These are phyloP conservation scores for Colletotrichum sp. DNA, from an alignment of 2,329 filamentous ascomycete genomes.

Conservation along the genomic window DNA sequence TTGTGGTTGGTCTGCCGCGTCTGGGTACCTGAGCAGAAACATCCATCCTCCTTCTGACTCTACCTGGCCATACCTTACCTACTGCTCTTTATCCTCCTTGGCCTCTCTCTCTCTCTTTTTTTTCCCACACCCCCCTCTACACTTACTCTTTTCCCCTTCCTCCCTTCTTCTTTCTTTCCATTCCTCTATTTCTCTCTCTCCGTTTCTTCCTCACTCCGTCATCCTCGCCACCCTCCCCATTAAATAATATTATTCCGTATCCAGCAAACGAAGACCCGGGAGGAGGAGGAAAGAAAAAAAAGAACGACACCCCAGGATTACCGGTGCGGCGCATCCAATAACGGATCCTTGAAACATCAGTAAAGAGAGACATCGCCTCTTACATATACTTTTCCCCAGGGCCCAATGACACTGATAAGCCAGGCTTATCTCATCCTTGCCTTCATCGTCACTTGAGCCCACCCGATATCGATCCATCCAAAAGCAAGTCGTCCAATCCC, in stretches of 20 bases:
- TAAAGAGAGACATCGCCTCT: constrained; percentile 11
- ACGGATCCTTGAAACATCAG: neutral
- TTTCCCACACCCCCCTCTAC: neutral
- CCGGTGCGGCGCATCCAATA: neutral
- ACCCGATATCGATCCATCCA: constrained; percentile 21
- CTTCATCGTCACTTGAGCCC: constrained; percentile 56
- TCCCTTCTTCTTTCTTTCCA: neutral
- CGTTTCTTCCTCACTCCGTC: neutral
- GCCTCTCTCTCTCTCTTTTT: neutral
- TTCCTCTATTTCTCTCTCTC: neutral
- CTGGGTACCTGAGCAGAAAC: neutral
- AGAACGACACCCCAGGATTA: neutral
- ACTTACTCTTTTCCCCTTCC: neutral
- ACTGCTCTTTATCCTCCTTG: constrained; percentile 2
- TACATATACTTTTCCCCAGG: constrained; percentile 18
- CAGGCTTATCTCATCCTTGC: constrained; percentile 62
- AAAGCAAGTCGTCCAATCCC: constrained; percentile 17
- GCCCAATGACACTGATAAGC: constrained; percentile 63
- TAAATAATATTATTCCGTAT: neutral
- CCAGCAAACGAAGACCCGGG: neutral
- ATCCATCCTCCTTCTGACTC: neutral
- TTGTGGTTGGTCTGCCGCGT: neutral
- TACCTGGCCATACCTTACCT: neutral
- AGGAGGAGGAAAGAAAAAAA: neutral
- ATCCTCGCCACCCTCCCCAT: constrained; percentile 8